Percentiles rank a stretch among this genome's conserved stretches.
Conservation (phyloP, 2,329 filamentous ascomycete species). For the Colletotrichum sp. region DNA sequence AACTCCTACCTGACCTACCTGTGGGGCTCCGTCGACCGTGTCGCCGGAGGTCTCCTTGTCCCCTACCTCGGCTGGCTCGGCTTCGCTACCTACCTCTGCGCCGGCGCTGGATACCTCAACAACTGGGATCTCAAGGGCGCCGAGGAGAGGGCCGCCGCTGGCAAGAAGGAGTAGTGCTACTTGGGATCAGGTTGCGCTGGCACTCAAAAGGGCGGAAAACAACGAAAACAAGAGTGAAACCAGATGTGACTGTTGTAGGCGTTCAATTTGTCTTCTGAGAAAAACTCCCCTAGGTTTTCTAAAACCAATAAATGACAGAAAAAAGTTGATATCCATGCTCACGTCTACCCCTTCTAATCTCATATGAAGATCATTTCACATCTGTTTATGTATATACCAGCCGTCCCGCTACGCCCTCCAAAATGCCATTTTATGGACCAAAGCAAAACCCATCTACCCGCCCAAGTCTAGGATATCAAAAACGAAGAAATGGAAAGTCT, state of each 20-base stretch:
- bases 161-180: slow-evolving; percentile 24
- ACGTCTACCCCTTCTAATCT: background rate
- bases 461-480: slow-evolving; percentile 20
- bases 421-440: background rate
- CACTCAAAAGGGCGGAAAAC: background rate
- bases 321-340: background rate
- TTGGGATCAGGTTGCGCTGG: background rate
- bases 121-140: slow-evolving; percentile 60
- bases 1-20: slow-evolving; percentile 77
- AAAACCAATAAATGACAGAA: background rate
- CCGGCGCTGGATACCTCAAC: slow-evolving; percentile 71
- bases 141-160: slow-evolving; percentile 24
- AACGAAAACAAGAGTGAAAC: background rate
- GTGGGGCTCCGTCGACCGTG: slow-evolving; percentile 76
- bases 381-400: background rate
- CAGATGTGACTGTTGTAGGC: background rate
- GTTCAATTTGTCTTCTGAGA: background rate
- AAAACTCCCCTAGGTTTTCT: background rate
- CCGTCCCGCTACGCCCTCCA: slow-evolving; percentile 8
- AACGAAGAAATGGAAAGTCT: slow-evolving; percentile 15
- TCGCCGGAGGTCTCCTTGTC: slow-evolving; percentile 74
- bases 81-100: slow-evolving; percentile 86
- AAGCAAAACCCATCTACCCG: background rate
- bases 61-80: slow-evolving; percentile 88
- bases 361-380: background rate